A percentile compares a stretch with the other conserved stretches of the same genome.
Conservation (phyloP, 83 land plant genomes). For the Isoetes engelmannii region DNA sequence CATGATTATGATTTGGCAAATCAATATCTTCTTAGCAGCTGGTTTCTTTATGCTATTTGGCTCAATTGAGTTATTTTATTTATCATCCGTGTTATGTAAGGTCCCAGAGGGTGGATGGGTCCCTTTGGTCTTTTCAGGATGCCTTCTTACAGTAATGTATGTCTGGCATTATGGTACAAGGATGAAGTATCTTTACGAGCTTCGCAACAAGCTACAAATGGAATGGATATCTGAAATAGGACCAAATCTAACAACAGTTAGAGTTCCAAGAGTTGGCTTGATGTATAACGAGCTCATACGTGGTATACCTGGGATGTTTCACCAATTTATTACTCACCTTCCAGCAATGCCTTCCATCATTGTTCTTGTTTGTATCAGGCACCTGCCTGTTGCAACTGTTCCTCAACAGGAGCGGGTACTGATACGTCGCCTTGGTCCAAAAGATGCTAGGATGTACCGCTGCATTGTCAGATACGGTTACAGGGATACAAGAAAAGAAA, state of each 20-base stretch:
- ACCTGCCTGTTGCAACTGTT: constrained; percentile 6
- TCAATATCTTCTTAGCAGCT: not conserved
- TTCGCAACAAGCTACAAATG: constrained; percentile 2
- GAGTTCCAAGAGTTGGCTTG: constrained; percentile 8
- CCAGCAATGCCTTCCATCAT: not conserved
- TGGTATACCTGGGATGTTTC: constrained; percentile 1
- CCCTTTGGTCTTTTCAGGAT: not conserved
- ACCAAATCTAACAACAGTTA: not conserved
- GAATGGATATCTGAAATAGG: not conserved
- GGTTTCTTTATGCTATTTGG: not conserved
- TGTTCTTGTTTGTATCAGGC: not conserved
- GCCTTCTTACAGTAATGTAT: not conserved
- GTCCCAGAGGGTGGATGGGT: constrained; percentile 8
- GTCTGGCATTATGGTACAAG: constrained; percentile 6
- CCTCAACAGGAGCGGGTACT: constrained; percentile 3
- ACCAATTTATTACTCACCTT: not conserved
- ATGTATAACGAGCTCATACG: constrained; percentile 7
- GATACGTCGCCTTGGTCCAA: not conserved
- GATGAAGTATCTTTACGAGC: not conserved
- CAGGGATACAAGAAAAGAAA: constrained; percentile 8
- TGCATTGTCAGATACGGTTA: constrained; percentile 8
- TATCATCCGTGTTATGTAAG: constrained; percentile 3
- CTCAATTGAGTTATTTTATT: not conserved
- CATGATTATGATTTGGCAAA: not conserved
- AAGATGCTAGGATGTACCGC: constrained; percentile 2